A percentile compares a stretch with the other conserved stretches of the same genome.
Evolutionary conservation across 495 filamentous ascomycete species (phyloP).

Genomic region (Tuber melanosporum): DNA sequence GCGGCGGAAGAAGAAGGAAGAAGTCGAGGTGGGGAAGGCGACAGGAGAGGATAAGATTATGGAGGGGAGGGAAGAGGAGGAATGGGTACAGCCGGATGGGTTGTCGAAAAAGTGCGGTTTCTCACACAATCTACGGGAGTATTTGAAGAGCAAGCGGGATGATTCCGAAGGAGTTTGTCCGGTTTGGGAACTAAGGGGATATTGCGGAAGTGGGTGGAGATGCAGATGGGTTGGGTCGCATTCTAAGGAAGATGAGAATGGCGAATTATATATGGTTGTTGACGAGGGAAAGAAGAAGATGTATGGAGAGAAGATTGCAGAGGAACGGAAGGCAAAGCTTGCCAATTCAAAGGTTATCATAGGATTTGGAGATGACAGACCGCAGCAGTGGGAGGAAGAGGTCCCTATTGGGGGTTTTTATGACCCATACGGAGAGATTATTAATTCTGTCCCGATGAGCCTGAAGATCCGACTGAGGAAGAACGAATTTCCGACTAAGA

Average conservation of each 20-base stretch:
- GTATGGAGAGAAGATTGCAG: constrained; percentile 39
- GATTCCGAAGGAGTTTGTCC: constrained; percentile 76
- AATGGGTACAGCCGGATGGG: constrained; percentile 18
- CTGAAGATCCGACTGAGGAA: constrained; percentile 64
- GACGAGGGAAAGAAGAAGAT: constrained; percentile 45
- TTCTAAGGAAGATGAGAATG: constrained; percentile 53
- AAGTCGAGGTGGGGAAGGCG: constrained; percentile 2
- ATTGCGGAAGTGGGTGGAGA: constrained; percentile 77
- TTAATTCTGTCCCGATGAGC: constrained; percentile 62
- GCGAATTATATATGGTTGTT: constrained; percentile 65
- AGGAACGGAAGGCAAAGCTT: constrained; percentile 35
- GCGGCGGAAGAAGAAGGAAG: constrained; percentile 13
- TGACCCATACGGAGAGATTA: constrained; percentile 54
- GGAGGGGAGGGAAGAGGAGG: constrained; percentile 29
- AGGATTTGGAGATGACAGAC: constrained; percentile 16
- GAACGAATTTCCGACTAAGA: constrained; percentile 58
- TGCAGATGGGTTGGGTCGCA: constrained; percentile 83
- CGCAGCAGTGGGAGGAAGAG: constrained; percentile 39
- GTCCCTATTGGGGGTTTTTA: constrained; percentile 41
- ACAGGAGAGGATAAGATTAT: constrained; percentile 8
- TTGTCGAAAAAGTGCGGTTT: constrained; percentile 55
- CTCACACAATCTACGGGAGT: constrained; percentile 77
- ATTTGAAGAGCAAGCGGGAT: constrained; percentile 71
- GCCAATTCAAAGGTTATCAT: constrained; percentile 30
- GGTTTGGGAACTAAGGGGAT: constrained; percentile 66